Evolutionary conservation across 1,284 basidiomycete genomes (phyloP), one percentile per base, ranked within the genome.

Genomic region (Tilletia indica): DNA sequence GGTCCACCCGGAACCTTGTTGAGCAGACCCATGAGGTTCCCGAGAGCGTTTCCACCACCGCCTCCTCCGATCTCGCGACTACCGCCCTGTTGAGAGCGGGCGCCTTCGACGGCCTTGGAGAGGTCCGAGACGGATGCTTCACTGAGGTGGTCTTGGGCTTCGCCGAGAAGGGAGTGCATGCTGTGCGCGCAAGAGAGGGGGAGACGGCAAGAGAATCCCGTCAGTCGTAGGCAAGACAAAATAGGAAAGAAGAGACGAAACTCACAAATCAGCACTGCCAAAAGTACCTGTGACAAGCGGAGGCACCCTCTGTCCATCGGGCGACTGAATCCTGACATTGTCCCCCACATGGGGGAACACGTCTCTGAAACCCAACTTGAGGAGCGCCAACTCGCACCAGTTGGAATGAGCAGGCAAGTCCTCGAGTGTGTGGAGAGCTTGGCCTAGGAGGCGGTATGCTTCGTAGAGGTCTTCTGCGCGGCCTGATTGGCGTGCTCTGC

Each of bases 301-400:
- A 2, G 91, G 89, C 34, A 94, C 92, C 83, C 87, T 87, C 74
- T 88, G 88, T 3, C 94, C 93, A 73, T 90, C 89, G 0, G 90
- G 92, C 34, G 92, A 90, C 71, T 90, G 90, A 36, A 97, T 87
- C 63, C 90, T 88, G 58, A 91, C 72, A 72, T 91, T 89, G 75
- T 92, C 90, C 12, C 94, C 94, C 47, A 97, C 92, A 80, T 97
- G 94, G n/a, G 89, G 85, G 86, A 97, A 97, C 2, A 97, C 91
- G 64, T 94, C 86, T 1, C 85, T 81, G 80, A 93, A 86, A 0
- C 93, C 93, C 85, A 93, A 87, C 6, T 88, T 87, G 66, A 91
- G 88, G 14, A 96, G 88, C 0, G 90, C 88, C 19, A 85, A 73
- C 72, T 85, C 85, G 73, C 80, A 81, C 73, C 78, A 84, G 73